phyloP scores from a whole-genome alignment of 306 rosid species.

The Dalbergia oliveri region DNA sequence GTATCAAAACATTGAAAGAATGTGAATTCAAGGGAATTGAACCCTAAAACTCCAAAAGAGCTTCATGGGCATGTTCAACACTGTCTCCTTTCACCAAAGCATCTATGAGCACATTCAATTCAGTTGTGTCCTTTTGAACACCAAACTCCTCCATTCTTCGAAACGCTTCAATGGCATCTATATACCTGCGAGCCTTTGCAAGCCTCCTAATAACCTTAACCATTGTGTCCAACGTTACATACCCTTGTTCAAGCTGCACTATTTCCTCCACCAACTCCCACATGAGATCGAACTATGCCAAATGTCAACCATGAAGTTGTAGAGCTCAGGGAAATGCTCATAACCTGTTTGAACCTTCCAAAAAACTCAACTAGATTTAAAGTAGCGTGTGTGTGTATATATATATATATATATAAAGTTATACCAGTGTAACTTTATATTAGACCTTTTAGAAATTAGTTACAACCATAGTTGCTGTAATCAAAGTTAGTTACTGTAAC shows the following conservation, averaged over 20 bases:
- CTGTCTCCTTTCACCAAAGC: constrained; percentile 73
- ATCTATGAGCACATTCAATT: constrained; percentile 69
- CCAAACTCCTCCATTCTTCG: constrained; percentile 57
- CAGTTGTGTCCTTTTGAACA: constrained; percentile 53
- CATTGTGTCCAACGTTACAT: constrained; percentile 68
- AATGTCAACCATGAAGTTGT: constrained; percentile 70
- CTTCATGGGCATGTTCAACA: constrained; percentile 71
- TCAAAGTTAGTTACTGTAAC: too few species aligned
- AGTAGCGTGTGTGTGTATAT: too few species aligned
- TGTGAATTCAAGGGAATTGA: constrained; percentile 48
- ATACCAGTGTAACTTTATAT: too few species aligned
- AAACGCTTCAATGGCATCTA: constrained; percentile 72
- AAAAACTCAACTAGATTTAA: too few species aligned
- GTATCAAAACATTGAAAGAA: constrained; percentile 76
- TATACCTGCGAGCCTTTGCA: constrained; percentile 55
- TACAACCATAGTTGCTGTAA: too few species aligned
- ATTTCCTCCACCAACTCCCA: constrained; percentile 83
- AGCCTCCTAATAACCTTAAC: constrained; percentile 68
- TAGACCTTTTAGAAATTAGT: too few species aligned
- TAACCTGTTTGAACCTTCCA: constrained; percentile 75
- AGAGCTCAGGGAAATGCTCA: constrained; percentile 60
- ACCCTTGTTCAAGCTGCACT: constrained; percentile 57
- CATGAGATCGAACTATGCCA: constrained; percentile 63
- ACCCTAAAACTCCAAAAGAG: constrained; percentile 65
- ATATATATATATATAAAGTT: too few species aligned